These are phyloP conservation scores for Dictyostelium discoideum DNA, from an alignment of 78 protist species.

Conservation along the genomic window DNA sequence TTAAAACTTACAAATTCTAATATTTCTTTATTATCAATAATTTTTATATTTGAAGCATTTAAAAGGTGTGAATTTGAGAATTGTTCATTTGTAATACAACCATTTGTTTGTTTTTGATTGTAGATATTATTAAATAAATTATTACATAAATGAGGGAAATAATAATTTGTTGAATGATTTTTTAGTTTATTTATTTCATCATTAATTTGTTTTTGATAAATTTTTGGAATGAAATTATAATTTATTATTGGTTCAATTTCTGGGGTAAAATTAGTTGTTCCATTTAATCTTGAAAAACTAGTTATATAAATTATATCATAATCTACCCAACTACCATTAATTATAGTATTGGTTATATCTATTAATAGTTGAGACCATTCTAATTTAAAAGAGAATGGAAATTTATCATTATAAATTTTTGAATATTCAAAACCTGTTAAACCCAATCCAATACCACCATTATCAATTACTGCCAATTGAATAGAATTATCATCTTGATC, in stretches of 20 bases:
- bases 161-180: background rate
- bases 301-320: background rate
- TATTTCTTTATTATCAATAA: background rate
- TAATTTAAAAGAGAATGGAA: background rate
- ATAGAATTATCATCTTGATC: constrained; percentile 18
- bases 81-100: background rate
- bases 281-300: background rate
- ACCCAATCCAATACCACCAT: constrained; percentile 1
- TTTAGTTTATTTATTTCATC: background rate
- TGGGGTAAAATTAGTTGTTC: no score
- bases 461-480: constrained; percentile 7
- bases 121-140: background rate
- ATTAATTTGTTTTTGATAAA: background rate
- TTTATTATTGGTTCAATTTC: background rate
- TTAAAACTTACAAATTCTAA: constrained; percentile 20
- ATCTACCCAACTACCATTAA: no score
- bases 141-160: background rate
- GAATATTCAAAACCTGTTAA: background rate
- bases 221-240: background rate
- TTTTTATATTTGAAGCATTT: background rate
- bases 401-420: background rate
- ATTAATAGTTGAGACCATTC: background rate
- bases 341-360: background rate
- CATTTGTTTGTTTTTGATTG: background rate
- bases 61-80: background rate